Evolutionary conservation across 129 eudicot species (phyloP).

Genomic region (Ambrosia artemisiifolia): DNA sequence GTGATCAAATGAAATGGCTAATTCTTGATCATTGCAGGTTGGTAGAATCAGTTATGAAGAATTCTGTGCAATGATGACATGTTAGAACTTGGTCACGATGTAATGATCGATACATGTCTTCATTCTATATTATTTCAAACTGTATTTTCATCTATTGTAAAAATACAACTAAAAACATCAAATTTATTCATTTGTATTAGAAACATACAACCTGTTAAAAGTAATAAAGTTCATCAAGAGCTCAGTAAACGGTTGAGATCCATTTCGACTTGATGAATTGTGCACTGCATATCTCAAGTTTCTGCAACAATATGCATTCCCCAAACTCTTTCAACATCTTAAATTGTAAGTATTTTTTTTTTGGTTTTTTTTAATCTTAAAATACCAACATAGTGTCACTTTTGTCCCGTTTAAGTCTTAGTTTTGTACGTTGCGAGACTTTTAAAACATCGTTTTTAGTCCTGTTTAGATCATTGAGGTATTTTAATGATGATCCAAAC

Average conservation of each 20-base stretch:
- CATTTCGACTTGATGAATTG: constrained; percentile 95
- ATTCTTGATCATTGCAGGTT: constrained; percentile 21
- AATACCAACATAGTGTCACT: no score
- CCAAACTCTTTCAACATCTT: no score
- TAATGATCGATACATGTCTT: not conserved
- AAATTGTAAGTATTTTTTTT: no score
- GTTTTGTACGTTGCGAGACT: no score
- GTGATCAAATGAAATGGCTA: not conserved
- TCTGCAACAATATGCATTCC: constrained; percentile 63
- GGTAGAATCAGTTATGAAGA: constrained; percentile 18
- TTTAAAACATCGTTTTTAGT: no score
- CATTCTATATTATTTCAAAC: not conserved
- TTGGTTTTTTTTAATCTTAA: no score
- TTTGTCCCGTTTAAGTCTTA: no score
- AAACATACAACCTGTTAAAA: no score
- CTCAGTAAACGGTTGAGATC: constrained; percentile 70
- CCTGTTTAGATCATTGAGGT: no score
- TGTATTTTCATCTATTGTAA: not conserved
- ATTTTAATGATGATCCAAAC: no score
- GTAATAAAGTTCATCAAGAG: no score
- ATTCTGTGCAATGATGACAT: constrained; percentile 22
- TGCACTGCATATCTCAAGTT: constrained; percentile 95
- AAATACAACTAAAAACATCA: not conserved
- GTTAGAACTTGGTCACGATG: not conserved
- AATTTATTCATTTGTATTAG: constrained; percentile 6